These are phyloP conservation scores for Leucocoprinus sp. DNA, from an alignment of 768 basidiomycete species.

Conservation along the genomic window DNA sequence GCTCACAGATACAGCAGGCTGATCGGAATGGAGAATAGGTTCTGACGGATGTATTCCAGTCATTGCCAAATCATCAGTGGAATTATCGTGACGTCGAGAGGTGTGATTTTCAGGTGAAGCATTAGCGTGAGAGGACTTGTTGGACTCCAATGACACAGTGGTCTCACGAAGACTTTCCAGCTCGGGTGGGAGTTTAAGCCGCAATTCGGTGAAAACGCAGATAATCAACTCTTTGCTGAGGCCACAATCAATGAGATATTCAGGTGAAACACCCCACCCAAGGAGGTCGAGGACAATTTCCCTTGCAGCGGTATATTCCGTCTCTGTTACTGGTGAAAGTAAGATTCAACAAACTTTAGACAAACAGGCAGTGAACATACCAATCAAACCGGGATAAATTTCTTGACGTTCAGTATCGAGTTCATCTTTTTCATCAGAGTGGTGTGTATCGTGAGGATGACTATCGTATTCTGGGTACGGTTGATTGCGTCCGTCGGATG, in stretches of 20 bases:
- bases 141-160: conserved; percentile 24
- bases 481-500: background rate
- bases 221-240: conserved; percentile 64
- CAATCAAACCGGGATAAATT: conserved; percentile 57
- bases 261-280: conserved; percentile 75
- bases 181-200: conserved; percentile 61
- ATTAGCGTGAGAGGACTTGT: conserved; percentile 9
- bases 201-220: conserved; percentile 73
- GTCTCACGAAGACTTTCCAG: conserved; percentile 57
- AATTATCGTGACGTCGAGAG: conserved; percentile 7
- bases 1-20: conserved; percentile 7
- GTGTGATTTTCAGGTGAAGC: conserved; percentile 23
- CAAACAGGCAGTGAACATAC: conserved; percentile 22
- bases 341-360: conserved; percentile 7
- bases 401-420: conserved; percentile 36
- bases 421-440: background rate
- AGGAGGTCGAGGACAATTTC: conserved; percentile 73
- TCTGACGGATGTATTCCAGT: conserved; percentile 1
- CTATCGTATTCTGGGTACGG: background rate
- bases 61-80: background rate
- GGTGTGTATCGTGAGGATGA: background rate
- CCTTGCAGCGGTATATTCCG: conserved; percentile 64
- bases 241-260: conserved; percentile 64
- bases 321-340: conserved; percentile 50
- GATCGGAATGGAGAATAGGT: background rate